A percentile compares a stretch with the other conserved stretches of the same genome.
phyloP scores from a whole-genome alignment of 2,329 filamentous ascomycete species.

The Phialocephala sp. region DNA sequence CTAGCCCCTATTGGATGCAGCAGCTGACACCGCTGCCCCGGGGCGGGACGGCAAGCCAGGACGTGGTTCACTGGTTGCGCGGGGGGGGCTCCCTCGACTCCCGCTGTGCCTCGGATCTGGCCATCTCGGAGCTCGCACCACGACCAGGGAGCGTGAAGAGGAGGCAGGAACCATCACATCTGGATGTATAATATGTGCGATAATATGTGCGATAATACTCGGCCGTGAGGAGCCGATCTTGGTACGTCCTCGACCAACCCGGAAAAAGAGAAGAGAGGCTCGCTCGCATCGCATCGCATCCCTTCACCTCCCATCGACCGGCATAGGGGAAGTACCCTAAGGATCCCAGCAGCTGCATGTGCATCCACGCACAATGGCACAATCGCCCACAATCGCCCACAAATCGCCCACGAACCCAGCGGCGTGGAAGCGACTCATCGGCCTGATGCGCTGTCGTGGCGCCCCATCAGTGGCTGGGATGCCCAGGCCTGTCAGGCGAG shows the following conservation, averaged over 20 bases:
- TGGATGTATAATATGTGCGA: too few species aligned
- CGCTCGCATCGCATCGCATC: not conserved
- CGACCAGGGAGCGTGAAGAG: not conserved
- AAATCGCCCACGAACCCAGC: not conserved
- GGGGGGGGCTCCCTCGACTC: not conserved
- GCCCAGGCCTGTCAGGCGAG: not conserved
- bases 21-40: not conserved
- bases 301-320: not conserved
- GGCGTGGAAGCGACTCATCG: not conserved
- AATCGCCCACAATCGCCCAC: not conserved
- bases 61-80: not conserved
- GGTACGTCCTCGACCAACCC: not conserved
- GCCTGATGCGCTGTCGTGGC: not conserved
- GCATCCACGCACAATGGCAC: not conserved
- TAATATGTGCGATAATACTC: too few species aligned
- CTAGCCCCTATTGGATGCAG: conserved; percentile 22
- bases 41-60: conserved; percentile 27
- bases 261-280: conserved; percentile 3
- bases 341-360: not conserved
- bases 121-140: not conserved
- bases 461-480: conserved; percentile 3
- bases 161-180: too few species aligned
- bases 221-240: too few species aligned
- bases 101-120: not conserved
- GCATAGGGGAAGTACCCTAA: not conserved